Base-by-base conservation (phyloP, 768 basidiomycete genomes). In the Xanthoconium stramineum region DNA sequence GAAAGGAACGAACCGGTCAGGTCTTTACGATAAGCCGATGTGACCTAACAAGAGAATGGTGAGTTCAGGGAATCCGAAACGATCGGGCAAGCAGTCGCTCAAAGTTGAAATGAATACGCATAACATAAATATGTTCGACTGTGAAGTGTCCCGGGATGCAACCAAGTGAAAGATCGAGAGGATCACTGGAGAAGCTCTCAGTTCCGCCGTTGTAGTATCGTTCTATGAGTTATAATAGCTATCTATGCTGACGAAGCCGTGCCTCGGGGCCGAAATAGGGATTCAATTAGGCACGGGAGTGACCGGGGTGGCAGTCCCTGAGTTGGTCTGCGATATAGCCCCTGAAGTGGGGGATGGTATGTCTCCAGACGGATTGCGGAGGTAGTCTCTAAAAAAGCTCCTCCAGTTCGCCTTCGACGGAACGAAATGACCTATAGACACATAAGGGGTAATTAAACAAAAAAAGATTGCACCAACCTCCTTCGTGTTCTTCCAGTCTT, bases 361-460 rank as follows among this genome's bases (percentile, higher is more conserved):
- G 17, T 78, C 61, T 9, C 72, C 76, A 13, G 63, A 67, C 12
- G 84, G 84, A 65, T 84, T 74, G 53, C 71, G 71, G 61, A 91
- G 74, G 67, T 87, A 94, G 9, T 81, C 80, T 47, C 78, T 78
- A 50, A 94, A 74, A 71, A 94, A 93, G 61, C 78, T 80, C 32
- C 88, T 78, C 91, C 90, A 94, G 42, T 74, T 78, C 2, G 80
- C 83, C 62, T 87, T 89, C 11, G 84, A 86, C 2, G 92, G 92
- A 5, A 94, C 84, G 61, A 91, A 91, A 69, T 94, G 91, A 9
- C 90, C 91, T 92, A 61, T 20, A 33, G 11, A 47, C 14, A 10
- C 6, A 7, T 66, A 40, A 60, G 20, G 29, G 45, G 49, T 29
- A 13, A 47, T 6, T 15, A 45, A 28, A 37, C 14, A 42, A 47